Base-by-base conservation (phyloP, 192 early-diverging fungal genomes). In the Martensiomyces pterosporus region DNA sequence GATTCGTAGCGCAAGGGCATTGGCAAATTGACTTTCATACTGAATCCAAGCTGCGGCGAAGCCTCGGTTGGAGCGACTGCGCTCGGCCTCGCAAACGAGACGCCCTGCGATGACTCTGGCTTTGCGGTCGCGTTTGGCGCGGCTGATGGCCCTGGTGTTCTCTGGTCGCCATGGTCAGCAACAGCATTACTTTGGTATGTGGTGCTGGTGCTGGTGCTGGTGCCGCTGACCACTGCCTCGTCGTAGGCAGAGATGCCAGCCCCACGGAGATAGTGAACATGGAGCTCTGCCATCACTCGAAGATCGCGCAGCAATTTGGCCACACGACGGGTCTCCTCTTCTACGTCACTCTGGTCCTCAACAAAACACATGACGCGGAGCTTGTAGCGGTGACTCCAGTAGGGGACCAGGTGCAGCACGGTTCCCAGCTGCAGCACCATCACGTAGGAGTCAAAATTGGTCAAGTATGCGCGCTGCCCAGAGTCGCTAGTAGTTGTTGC, bases 351-450 rank as follows among this genome's bases (percentile, higher is more conserved):
- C 18, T 50, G 67, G 47, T 82, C 67, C 55, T 85, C 85, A 14
- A 87, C 85, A 81, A 87, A 87, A 32, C 77, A 74, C 71, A 84
- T 79, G 7, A 82, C 80, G 2, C 83, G 82, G 41, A 85, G 59
- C 3, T 26, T 35, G 47, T 74, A 85, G 52, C 77, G 77, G 21
- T 77, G 62, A 49, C 68, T 76, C 85, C 85, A 87, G 41, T 82
- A 72, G 3, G 80, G 80, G 7, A 84, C 83, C 77, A 85, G 76
- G 29, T 85, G 79, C 37, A 88, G 49, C 19, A 88, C 84, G 8
- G 82, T 83, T 14, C 82, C 86, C 40, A 88, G 75, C 63, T 88
- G 86, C 33, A 88, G 58, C 7, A 88, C 83, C 80, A 85, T 79
- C 24, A 85, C 79, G 49, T 85, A 85, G 0, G 84, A 82, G 40